These are phyloP conservation scores for Kazachstania kunashirensis DNA, from an alignment of 805 yeast genomes.

Conservation along the genomic window DNA sequence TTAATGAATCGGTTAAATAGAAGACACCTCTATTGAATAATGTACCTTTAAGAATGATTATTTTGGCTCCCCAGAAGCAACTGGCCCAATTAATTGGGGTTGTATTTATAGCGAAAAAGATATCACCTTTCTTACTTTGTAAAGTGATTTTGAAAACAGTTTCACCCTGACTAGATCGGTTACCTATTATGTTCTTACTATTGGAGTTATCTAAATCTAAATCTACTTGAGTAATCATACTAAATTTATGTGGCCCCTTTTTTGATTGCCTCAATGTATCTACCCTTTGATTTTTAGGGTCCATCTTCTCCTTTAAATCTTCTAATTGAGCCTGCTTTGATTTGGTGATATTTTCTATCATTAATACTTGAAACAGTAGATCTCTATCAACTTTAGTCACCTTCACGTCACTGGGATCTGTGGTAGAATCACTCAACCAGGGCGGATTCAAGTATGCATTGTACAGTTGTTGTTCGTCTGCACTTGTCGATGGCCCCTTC, in stretches of 20 bases:
- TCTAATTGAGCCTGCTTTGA: slow-evolving; percentile 48
- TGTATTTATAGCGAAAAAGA: slow-evolving; percentile 49
- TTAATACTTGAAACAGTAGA: slow-evolving; percentile 45
- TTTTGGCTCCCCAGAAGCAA: slow-evolving; percentile 48
- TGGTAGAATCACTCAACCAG: slow-evolving; percentile 9
- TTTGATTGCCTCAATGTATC: slow-evolving; percentile 37
- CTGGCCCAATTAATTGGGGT: slow-evolving; percentile 41
- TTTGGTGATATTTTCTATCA: slow-evolving; percentile 42
- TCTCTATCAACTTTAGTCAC: slow-evolving; percentile 15
- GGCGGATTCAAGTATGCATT: slow-evolving; percentile 15
- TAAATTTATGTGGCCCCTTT: slow-evolving; percentile 13
- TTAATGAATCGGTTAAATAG: slow-evolving; percentile 22
- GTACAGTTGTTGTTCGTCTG: slow-evolving; percentile 12
- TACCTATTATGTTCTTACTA: slow-evolving; percentile 2
- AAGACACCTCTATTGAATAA: slow-evolving; percentile 38
- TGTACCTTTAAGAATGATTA: slow-evolving; percentile 43
- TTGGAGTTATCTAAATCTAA: slow-evolving; percentile 32
- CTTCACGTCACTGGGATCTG: slow-evolving; percentile 12
- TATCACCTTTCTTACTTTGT: slow-evolving; percentile 42
- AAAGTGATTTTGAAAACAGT: slow-evolving; percentile 44
- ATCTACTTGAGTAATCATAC: slow-evolving; percentile 41
- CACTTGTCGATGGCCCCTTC: slow-evolving; percentile 3
- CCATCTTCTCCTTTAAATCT: slow-evolving; percentile 40
- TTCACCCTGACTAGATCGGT: slow-evolving; percentile 5
- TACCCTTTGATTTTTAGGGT: slow-evolving; percentile 49